phyloP scores from a whole-genome alignment of 371 early-diverging fungal species.

The Lichtheimia hyalospora region DNA sequence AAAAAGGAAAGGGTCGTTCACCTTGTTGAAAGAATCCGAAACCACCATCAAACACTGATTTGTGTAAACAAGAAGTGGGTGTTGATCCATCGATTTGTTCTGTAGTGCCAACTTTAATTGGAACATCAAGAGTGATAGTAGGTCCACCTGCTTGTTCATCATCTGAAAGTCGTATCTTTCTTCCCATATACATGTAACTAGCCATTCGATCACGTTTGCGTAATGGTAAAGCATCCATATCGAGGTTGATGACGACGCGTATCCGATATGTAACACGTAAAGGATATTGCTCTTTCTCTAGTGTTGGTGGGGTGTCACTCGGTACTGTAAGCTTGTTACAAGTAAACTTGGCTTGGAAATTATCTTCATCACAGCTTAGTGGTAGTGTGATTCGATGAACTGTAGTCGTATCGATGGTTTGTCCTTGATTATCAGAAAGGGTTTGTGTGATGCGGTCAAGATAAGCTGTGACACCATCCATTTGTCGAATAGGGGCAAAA shows the following conservation, averaged over 20 bases:
- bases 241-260: conserved; percentile 20
- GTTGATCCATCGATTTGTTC: neutral
- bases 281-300: conserved; percentile 13
- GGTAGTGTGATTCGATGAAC: conserved; percentile 18
- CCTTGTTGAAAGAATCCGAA: conserved; percentile 14
- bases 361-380: conserved; percentile 20
- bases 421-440: conserved; percentile 2
- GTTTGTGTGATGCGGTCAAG: conserved; percentile 21
- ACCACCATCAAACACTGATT: conserved; percentile 14
- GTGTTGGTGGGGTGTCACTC: conserved; percentile 14
- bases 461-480: conserved; percentile 17
- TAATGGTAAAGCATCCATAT: conserved; percentile 14
- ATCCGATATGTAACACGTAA: conserved; percentile 22
- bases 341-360: conserved; percentile 12
- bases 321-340: conserved; percentile 14
- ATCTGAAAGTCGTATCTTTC: conserved; percentile 11
- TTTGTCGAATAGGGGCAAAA: conserved; percentile 26
- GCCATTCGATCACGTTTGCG: conserved; percentile 17
- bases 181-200: conserved; percentile 4
- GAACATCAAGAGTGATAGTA: conserved; percentile 9
- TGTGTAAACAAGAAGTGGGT: neutral
- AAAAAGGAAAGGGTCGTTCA: conserved; percentile 1
- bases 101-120: conserved; percentile 12
- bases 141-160: conserved; percentile 10
- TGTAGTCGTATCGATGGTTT: conserved; percentile 12